A percentile compares a stretch with the other conserved stretches of the same genome.
These are phyloP conservation scores for Diaporthe citrichinensis DNA, from an alignment of 2,329 filamentous ascomycete species.

Conservation along the genomic window DNA sequence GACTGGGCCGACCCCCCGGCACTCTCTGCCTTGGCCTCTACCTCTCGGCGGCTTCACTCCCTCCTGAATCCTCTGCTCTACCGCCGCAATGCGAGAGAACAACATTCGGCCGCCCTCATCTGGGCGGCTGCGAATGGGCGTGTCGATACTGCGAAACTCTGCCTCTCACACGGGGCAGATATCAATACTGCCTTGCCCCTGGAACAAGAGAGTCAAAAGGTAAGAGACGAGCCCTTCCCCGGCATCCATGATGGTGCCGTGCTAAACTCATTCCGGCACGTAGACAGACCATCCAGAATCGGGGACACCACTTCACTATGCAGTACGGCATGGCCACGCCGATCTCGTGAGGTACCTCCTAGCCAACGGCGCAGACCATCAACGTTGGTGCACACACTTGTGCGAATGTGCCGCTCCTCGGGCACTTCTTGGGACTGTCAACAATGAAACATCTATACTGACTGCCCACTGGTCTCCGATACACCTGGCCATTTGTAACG, in stretches of 20 bases:
- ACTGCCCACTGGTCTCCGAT: not conserved
- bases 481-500: not conserved
- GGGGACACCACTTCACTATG: not conserved
- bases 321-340: not conserved
- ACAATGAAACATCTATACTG: too few relatives aligned
- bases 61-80: not conserved
- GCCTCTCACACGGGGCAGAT: not conserved
- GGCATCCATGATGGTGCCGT: not conserved
- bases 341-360: not conserved
- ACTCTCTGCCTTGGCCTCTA: not conserved
- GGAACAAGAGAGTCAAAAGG: not conserved
- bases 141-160: not conserved
- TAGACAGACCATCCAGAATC: not conserved
- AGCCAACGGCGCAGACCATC: not conserved
- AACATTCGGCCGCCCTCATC: not conserved
- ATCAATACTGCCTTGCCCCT: not conserved
- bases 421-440: not conserved
- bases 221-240: not conserved
- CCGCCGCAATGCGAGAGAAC: not conserved
- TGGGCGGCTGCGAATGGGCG: not conserved
- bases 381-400: not conserved
- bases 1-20: not conserved
- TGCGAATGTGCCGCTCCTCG: not conserved
- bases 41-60: not conserved
- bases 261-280: not conserved